Percentiles rank a stretch among this genome's conserved stretches.
Conservation (phyloP, 1,284 basidiomycete genomes). For the Puccinia coronata region DNA sequence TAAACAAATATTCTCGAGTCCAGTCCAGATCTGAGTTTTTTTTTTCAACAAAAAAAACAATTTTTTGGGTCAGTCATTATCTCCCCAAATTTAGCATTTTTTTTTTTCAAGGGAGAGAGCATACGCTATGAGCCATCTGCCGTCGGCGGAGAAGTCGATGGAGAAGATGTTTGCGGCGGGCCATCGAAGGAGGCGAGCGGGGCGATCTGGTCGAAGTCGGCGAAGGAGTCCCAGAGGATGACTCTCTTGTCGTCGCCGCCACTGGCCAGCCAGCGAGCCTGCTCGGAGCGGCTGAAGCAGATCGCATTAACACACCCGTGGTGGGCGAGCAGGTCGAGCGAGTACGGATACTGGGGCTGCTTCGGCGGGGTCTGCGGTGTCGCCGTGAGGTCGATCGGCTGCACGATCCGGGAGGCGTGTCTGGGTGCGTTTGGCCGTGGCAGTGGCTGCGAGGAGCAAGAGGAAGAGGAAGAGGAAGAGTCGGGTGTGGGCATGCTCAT, state of each 20-base stretch:
- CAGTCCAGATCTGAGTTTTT: conserved; percentile 26
- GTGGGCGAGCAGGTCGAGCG: conserved; percentile 20
- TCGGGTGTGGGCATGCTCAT: too few species aligned
- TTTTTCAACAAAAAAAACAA: neutral
- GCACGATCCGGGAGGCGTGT: neutral
- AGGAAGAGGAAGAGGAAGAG: too few species aligned
- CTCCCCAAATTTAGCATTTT: too few species aligned
- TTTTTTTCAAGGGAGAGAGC: too few species aligned
- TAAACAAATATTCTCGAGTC: conserved; percentile 39
- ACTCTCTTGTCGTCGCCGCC: conserved; percentile 33
- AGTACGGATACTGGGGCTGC: conserved; percentile 25
- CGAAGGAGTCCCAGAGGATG: conserved; percentile 38
- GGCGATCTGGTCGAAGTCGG: conserved; percentile 34
- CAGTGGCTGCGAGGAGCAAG: neutral
- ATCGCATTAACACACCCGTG: conserved; percentile 35
- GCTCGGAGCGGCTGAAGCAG: conserved; percentile 17
- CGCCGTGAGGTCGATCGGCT: conserved; percentile 14
- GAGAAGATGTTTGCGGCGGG: conserved; percentile 39
- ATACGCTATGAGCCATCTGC: conserved; percentile 23
- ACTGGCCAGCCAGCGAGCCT: conserved; percentile 24
- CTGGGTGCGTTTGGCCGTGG: neutral
- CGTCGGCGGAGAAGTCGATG: conserved; percentile 33
- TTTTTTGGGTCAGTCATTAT: neutral
- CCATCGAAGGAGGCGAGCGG: conserved; percentile 28
- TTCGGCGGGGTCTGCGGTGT: too few species aligned